These are phyloP conservation scores for Trichoderma orchidacearum DNA, from an alignment of 495 filamentous ascomycete species.

Conservation along the genomic window DNA sequence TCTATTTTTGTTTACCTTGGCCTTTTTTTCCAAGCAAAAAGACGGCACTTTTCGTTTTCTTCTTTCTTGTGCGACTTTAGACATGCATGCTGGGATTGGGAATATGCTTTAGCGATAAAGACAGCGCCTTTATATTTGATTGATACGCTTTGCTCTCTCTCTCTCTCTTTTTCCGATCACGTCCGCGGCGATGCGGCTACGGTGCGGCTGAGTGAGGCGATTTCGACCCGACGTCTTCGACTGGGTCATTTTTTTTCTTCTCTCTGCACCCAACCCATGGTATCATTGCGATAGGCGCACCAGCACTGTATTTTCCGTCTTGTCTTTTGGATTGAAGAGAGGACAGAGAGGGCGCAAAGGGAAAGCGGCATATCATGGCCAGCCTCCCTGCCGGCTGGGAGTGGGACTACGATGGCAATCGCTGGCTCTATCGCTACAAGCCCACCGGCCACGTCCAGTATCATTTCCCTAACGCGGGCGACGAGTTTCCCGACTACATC, in stretches of 20 bases:
- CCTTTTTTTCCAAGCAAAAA: neutral
- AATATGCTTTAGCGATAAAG: no score
- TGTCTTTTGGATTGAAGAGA: neutral
- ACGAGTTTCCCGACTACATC: conserved; percentile 33
- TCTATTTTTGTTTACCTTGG: no score
- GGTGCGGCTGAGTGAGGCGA: neutral
- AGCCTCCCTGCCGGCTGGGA: conserved; percentile 32
- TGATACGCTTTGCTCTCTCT: no score
- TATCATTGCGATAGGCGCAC: no score
- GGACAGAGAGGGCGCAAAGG: neutral
- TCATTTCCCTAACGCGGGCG: conserved; percentile 32
- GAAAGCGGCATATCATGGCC: conserved; percentile 13
- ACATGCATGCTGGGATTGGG: neutral
- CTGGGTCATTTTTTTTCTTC: neutral
- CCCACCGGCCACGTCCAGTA: conserved; percentile 31
- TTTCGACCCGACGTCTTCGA: neutral
- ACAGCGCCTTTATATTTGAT: no score
- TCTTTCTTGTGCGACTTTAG: neutral
- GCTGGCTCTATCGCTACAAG: conserved; percentile 34
- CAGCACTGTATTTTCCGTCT: no score
- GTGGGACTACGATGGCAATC: conserved; percentile 30
- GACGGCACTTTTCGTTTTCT: neutral
- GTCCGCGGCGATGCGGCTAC: neutral
- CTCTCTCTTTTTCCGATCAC: neutral
- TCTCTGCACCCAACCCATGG: neutral